Conservation (phyloP, 2,329 filamentous ascomycete genomes). For the Torrubiellomyces zombiae region DNA sequence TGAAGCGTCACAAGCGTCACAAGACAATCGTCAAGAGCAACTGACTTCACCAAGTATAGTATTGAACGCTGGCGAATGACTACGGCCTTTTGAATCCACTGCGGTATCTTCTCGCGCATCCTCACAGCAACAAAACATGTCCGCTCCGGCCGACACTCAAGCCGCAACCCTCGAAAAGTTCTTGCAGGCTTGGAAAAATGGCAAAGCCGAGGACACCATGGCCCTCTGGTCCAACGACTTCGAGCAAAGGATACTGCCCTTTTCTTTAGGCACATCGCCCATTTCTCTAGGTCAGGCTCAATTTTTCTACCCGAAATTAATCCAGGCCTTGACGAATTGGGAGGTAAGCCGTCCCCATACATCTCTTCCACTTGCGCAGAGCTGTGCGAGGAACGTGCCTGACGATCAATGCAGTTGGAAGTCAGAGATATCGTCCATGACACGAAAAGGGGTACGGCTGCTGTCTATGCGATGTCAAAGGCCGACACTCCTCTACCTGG, state of each 20-base stretch:
- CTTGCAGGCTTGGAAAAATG: conserved; percentile 1
- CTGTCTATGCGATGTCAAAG: background rate
- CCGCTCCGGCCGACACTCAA: conserved; percentile 1
- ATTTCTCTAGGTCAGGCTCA: background rate
- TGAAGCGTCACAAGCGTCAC: too few relatives aligned
- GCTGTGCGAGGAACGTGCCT: too few relatives aligned
- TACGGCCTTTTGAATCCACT: background rate
- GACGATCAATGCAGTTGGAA: too few relatives aligned
- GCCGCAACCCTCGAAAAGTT: conserved; percentile 2
- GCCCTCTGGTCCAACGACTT: conserved; percentile 1
- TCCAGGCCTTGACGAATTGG: background rate
- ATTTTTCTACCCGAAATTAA: background rate
- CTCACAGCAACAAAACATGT: background rate
- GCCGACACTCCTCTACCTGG: conserved; percentile 2
- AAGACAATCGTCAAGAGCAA: too few relatives aligned
- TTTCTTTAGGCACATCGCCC: background rate
- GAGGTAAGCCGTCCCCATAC: background rate
- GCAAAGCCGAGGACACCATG: conserved; percentile 1
- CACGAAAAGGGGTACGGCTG: background rate
- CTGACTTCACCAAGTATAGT: too few relatives aligned
- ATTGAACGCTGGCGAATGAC: conserved; percentile 1
- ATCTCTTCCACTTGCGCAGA: background rate
- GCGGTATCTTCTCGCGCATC: background rate
- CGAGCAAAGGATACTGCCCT: background rate
- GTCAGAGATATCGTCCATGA: conserved; percentile 2